phyloP scores from a whole-genome alignment of 2,329 filamentous ascomycete species.

The Arthrinium phaeospermum region DNA sequence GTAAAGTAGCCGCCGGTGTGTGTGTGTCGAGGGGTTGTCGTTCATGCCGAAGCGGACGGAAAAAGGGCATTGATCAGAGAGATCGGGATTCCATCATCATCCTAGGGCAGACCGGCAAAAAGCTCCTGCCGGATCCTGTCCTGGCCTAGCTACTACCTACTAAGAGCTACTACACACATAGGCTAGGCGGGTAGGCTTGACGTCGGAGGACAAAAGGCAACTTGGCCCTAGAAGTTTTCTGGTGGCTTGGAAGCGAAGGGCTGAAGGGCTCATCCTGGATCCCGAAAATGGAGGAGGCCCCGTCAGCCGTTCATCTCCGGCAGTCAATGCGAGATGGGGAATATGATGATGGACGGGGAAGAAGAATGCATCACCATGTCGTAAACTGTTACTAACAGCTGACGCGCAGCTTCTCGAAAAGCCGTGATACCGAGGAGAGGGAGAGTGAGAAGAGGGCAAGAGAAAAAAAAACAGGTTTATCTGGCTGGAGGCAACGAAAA shows the following conservation, averaged over 20 bases:
- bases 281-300: constrained; percentile 14
- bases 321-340: constrained; percentile 31
- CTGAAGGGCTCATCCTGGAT: constrained; percentile 15
- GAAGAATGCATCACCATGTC: background rate
- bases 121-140: background rate
- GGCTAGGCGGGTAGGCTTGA: background rate
- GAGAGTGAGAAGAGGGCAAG: too few relatives aligned
- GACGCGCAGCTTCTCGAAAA: background rate
- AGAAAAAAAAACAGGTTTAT: background rate
- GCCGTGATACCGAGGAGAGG: background rate
- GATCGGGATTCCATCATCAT: background rate
- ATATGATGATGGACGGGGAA: constrained; percentile 26
- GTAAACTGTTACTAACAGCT: background rate
- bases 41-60: constrained; percentile 1
- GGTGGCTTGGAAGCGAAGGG: background rate
- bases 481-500: background rate
- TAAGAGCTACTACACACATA: too few relatives aligned
- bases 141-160: too few relatives aligned
- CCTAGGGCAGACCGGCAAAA: background rate
- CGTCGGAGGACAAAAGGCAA: background rate
- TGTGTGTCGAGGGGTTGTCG: background rate
- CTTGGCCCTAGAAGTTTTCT: constrained; percentile 2
- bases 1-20: background rate
- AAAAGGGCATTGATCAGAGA: background rate
- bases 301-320: constrained; percentile 34